Evolutionary conservation across 805 yeast species (phyloP).

Genomic region (Candida stauntonica): DNA sequence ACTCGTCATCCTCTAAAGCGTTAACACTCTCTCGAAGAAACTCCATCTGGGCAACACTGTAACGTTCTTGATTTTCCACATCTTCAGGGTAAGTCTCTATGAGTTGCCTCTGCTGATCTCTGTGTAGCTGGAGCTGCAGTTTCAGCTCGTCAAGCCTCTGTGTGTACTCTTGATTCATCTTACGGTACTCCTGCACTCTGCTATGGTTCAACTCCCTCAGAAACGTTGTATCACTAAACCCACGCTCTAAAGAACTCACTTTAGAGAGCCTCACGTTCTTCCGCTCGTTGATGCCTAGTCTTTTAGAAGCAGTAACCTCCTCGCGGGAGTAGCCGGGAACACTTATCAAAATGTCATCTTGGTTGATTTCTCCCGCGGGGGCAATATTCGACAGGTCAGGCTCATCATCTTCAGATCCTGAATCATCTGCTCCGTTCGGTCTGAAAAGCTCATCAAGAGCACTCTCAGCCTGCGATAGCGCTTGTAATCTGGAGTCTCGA

Average conservation of each 20-base stretch:
- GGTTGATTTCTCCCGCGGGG: conserved; percentile 10
- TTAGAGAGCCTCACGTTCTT: conserved; percentile 23
- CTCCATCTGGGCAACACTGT: conserved; percentile 5
- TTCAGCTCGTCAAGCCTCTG: conserved; percentile 5
- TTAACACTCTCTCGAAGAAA: conserved; percentile 8
- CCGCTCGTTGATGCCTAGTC: conserved; percentile 21
- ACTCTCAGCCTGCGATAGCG: conserved; percentile 23
- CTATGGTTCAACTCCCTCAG: conserved; percentile 14
- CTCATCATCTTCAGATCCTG: conserved; percentile 27
- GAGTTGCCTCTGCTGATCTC: conserved; percentile 3
- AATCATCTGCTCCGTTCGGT: conserved; percentile 21
- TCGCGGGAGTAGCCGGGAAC: conserved; percentile 27
- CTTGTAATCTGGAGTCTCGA: conserved; percentile 24
- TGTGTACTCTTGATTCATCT: conserved; percentile 18
- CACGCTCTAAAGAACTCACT: conserved; percentile 22
- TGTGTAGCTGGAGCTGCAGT: conserved; percentile 4
- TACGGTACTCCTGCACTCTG: conserved; percentile 18
- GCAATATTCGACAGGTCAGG: conserved; percentile 24
- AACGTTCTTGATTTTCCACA: not conserved
- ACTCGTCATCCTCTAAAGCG: conserved; percentile 7
- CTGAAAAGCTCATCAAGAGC: conserved; percentile 24
- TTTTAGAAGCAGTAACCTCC: conserved; percentile 25
- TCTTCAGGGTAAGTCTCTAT: conserved; percentile 1
- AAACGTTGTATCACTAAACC: conserved; percentile 17
- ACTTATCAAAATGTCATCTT: conserved; percentile 25